Base-by-base conservation (phyloP, 2,329 filamentous ascomycete species). In the Plenodomus biglobosus region DNA sequence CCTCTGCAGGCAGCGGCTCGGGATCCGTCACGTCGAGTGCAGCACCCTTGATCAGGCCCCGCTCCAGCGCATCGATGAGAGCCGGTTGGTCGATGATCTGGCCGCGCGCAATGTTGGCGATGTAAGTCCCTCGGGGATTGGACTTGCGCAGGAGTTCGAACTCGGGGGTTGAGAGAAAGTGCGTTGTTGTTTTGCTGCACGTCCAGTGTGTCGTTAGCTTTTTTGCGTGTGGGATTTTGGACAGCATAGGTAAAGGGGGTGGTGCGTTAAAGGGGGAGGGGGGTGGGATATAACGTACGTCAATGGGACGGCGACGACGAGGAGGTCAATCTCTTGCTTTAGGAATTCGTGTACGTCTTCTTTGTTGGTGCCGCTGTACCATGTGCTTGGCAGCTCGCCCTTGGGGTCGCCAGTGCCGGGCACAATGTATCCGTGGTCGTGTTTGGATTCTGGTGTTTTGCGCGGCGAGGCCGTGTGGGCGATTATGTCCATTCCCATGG, bases 1-100 rank as follows among this genome's bases (percentile, higher is more conserved):
- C 83, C 3, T 85, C 81, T 2, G 77, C 71, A 0, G 87, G 87
- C 53, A 92, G 67, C 0, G 89, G 89, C 68, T 92, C 89, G 0
- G 88, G 88, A 51, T 92, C 87, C 1, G 88, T 87, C 1, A 92
- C 88, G 65, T 92, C 88, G 35, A 92, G 71, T 1, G 87, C 87
- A 0, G 88, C 89, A 22, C 88, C 88, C 2, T 76, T 70, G 22
- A 88, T 64, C 1, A 78, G 75, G 0, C 78, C 78, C 0, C 75
- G 76, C 35, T 81, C 72, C 10, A 92, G 72, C 0, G 86, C 85
- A 1, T 75, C 74, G 16, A 90, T 78, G 42, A 92, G 66, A 1
- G 82, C 85, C 2, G 79, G 71, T 54, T 85, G 81, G 43, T 86
- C 77, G 13, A 88, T 69, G 36, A 87, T 80, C 27, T 75, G 74